These are phyloP conservation scores for Phytophthora hybrid DNA, from an alignment of 352 stramenopile species.

Conservation along the genomic window DNA sequence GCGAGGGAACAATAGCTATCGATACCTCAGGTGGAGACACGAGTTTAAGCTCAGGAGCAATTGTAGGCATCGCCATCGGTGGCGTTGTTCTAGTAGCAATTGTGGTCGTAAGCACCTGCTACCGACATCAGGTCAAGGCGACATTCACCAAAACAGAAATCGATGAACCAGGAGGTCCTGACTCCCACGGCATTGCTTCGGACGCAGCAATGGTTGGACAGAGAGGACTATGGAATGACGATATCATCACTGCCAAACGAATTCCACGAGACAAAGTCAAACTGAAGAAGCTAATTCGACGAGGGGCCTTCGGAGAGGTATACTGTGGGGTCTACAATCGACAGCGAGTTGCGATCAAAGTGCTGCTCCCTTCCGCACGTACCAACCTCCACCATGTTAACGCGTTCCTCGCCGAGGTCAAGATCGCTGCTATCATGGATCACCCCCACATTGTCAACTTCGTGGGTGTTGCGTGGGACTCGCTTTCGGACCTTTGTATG, in stretches of 20 bases:
- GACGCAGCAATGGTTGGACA: background rate
- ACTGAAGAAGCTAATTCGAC: constrained; percentile 35
- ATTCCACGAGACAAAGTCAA: constrained; percentile 44
- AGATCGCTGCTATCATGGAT: constrained; percentile 44
- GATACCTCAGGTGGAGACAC: no score
- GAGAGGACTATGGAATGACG: constrained; percentile 21
- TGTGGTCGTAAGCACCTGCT: no score
- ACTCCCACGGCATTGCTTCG: no score
- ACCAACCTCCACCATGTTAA: constrained; percentile 35
- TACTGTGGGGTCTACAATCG: constrained; percentile 37
- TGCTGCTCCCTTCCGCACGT: constrained; percentile 8
- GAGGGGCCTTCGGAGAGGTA: constrained; percentile 48
- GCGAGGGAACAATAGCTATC: background rate
- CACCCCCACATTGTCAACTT: constrained; percentile 58
- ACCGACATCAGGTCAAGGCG: no score
- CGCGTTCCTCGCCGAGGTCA: constrained; percentile 49
- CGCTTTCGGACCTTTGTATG: constrained; percentile 37
- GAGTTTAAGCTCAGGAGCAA: no score
- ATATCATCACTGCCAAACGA: constrained; percentile 23
- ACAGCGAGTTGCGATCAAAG: constrained; percentile 52
- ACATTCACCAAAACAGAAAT: background rate
- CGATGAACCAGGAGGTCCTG: background rate
- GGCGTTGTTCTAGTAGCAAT: no score
- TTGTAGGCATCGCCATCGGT: no score
- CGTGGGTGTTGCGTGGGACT: constrained; percentile 58